phyloP scores from a whole-genome alignment of 768 basidiomycete species.

The Lactifluus pinguis region DNA sequence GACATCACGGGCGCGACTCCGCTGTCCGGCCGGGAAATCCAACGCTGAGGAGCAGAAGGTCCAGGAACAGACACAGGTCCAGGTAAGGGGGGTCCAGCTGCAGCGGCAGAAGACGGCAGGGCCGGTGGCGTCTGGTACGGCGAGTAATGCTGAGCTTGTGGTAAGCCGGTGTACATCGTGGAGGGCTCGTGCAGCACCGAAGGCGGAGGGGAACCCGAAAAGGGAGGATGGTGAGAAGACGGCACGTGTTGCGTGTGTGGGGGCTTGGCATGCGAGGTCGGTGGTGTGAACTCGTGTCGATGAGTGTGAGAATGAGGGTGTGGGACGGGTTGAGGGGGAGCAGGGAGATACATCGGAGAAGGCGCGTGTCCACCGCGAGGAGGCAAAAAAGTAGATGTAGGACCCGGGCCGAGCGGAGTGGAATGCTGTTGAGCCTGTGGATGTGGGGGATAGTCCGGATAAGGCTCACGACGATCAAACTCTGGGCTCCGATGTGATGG shows the following conservation, averaged over 20 bases:
- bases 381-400: constrained; percentile 14
- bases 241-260: constrained; percentile 6
- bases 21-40: constrained; percentile 7
- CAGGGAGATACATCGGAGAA: constrained; percentile 16
- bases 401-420: constrained; percentile 4
- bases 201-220: constrained; percentile 15
- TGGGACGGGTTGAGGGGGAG: constrained; percentile 18
- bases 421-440: constrained; percentile 15
- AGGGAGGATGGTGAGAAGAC: constrained; percentile 13
- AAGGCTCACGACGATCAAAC: constrained; percentile 16
- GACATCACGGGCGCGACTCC: constrained; percentile 26
- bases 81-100: constrained; percentile 11
- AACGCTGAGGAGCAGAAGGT: constrained; percentile 17
- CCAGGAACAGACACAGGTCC: constrained; percentile 6
- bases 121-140: constrained; percentile 23
- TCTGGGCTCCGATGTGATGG: constrained; percentile 17
- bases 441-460: constrained; percentile 12
- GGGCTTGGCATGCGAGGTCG: constrained; percentile 10
- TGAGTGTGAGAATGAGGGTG: constrained; percentile 19
- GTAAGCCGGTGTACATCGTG: constrained; percentile 24
- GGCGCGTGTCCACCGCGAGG: constrained; percentile 19
- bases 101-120: constrained; percentile 6
- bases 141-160: constrained; percentile 16
- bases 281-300: constrained; percentile 21
- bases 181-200: constrained; percentile 23